These are phyloP conservation scores for Fraxinus platypoda DNA, from an alignment of 305 asterid genomes.

Conservation along the genomic window DNA sequence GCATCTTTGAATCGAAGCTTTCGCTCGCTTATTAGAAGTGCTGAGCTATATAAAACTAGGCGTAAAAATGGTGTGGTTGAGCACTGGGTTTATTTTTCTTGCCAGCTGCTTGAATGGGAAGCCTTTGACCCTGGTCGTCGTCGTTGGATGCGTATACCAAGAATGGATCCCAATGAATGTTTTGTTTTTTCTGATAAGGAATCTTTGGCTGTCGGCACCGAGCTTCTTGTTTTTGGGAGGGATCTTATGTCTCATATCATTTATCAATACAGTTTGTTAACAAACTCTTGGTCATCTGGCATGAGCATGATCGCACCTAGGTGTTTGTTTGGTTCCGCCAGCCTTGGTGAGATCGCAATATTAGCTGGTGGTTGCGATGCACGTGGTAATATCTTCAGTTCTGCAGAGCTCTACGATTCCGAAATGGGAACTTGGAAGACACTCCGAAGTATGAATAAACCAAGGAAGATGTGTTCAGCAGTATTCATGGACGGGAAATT, in stretches of 20 bases:
- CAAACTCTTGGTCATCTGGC: slow-evolving; percentile 65
- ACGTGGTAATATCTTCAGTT: slow-evolving; percentile 38
- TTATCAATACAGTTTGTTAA: slow-evolving; percentile 59
- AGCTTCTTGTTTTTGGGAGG: slow-evolving; percentile 73
- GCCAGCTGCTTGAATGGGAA: slow-evolving; percentile 69
- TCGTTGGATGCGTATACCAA: slow-evolving; percentile 62
- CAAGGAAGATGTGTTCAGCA: slow-evolving; percentile 72
- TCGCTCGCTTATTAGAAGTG: slow-evolving; percentile 52
- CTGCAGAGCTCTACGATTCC: slow-evolving; percentile 66
- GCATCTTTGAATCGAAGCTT: slow-evolving; percentile 61
- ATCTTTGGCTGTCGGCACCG: slow-evolving; percentile 76
- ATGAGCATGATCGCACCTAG: slow-evolving; percentile 52
- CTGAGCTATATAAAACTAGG: slow-evolving; percentile 58
- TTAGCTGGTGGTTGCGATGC: slow-evolving; percentile 81
- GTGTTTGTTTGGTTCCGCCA: slow-evolving; percentile 72
- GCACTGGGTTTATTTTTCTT: slow-evolving; percentile 78
- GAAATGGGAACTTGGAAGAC: slow-evolving; percentile 56
- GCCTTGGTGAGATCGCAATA: slow-evolving; percentile 67
- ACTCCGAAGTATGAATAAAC: slow-evolving; percentile 60
- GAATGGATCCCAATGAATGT: slow-evolving; percentile 54
- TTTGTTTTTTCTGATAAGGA: slow-evolving; percentile 65
- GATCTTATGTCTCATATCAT: slow-evolving; percentile 56
- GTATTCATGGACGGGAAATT: slow-evolving; percentile 82
- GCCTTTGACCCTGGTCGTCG: slow-evolving; percentile 66
- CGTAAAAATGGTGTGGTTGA: slow-evolving; percentile 49